Percentiles rank a stretch among this genome's conserved stretches.
Conservation (phyloP, 129 eudicot species). For the Arctium lappa region DNA sequence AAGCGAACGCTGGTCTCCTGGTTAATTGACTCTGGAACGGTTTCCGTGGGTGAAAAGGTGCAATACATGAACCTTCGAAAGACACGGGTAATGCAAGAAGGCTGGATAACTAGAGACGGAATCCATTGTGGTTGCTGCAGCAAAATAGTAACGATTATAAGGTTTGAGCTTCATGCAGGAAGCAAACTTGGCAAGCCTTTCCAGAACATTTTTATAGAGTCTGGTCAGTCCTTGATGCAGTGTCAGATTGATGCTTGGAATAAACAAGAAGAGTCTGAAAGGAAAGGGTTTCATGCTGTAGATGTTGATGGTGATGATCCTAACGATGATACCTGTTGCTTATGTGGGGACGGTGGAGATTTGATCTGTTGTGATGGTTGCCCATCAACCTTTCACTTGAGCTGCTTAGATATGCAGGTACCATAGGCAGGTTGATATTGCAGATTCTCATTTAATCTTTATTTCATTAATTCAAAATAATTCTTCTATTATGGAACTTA, state of each 20-base stretch:
- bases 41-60: constrained; percentile 64
- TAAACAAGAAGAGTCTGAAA: constrained; percentile 57
- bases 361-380: constrained; percentile 96
- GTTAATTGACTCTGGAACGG: constrained; percentile 70
- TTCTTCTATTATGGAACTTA: not conserved
- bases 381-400: constrained; percentile 92
- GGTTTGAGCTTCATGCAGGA: constrained; percentile 95
- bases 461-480: not conserved
- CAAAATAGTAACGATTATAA: constrained; percentile 61
- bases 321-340: constrained; percentile 85
- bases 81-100: constrained; percentile 80
- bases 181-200: constrained; percentile 82
- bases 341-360: constrained; percentile 95
- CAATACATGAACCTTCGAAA: constrained; percentile 77
- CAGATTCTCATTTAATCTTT: not conserved
- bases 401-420: constrained; percentile 82
- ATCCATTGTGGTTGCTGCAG: constrained; percentile 92
- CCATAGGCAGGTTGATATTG: not conserved
- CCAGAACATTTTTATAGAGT: constrained; percentile 51
- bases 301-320: constrained; percentile 83
- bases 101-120: constrained; percentile 91
- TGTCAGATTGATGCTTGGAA: constrained; percentile 91
- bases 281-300: constrained; percentile 52
- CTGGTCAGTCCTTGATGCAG: constrained; percentile 65
- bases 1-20: constrained; percentile 71